These are phyloP conservation scores for Macrotyloma uniflorum DNA, from an alignment of 306 rosid species.

Conservation along the genomic window DNA sequence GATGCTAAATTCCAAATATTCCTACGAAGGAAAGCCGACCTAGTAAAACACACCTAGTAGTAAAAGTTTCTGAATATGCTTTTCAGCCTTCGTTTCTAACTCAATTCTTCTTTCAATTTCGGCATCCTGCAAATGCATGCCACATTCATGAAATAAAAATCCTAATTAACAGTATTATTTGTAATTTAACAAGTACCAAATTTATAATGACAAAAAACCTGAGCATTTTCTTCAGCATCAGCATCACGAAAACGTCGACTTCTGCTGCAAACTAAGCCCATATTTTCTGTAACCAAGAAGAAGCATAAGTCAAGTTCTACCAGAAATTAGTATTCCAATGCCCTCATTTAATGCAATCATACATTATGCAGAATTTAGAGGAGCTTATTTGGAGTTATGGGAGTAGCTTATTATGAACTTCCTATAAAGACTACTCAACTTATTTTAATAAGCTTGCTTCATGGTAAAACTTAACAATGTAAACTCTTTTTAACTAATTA, in stretches of 20 bases:
- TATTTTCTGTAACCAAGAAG: constrained; percentile 67
- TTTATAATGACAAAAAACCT: constrained; percentile 52
- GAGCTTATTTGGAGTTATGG: neutral
- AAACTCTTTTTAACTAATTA: neutral
- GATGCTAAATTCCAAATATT: constrained; percentile 20
- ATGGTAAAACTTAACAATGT: neutral
- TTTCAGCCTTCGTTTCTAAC: constrained; percentile 93
- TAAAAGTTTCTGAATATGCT: constrained; percentile 93
- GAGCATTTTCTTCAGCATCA: constrained; percentile 77
- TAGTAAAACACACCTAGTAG: constrained; percentile 67
- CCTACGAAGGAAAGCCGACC: neutral
- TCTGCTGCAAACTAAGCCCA: constrained; percentile 97
- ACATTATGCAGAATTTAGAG: constrained; percentile 16
- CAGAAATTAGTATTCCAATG: constrained; percentile 41
- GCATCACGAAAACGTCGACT: constrained; percentile 68
- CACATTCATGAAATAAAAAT: constrained; percentile 33
- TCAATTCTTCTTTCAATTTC: constrained; percentile 95
- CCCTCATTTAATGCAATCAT: constrained; percentile 34
- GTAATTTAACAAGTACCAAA: neutral
- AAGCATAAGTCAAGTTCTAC: constrained; percentile 54
- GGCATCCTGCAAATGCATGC: constrained; percentile 71
- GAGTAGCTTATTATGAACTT: neutral
- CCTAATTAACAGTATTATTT: constrained; percentile 5
- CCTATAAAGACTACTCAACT: neutral
- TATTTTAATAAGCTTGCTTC: neutral